phyloP scores from a whole-genome alignment of 768 basidiomycete species.

The Mycena venus region DNA sequence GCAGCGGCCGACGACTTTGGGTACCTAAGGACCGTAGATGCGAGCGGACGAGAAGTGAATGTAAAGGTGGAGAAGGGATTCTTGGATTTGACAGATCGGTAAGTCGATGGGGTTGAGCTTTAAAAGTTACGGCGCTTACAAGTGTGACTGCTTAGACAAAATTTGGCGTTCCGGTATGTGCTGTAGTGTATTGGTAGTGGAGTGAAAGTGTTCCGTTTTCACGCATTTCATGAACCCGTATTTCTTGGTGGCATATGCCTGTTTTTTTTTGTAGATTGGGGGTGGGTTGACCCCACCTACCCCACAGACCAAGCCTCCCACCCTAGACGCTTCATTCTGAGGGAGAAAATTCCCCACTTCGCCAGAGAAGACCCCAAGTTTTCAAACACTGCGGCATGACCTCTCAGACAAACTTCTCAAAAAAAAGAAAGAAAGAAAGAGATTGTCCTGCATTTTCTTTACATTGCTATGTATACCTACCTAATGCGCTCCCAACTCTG shows the following conservation, averaged over 20 bases:
- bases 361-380: neutral
- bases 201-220: neutral
- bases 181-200: neutral
- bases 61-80: neutral
- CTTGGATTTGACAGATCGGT: neutral
- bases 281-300: neutral
- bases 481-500: neutral
- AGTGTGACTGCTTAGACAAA: neutral
- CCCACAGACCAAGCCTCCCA: too few relatives aligned
- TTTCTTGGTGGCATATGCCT: neutral
- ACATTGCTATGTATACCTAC: neutral
- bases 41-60: neutral
- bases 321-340: neutral
- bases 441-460: neutral
- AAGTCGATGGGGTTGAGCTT: neutral
- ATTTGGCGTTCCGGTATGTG: neutral
- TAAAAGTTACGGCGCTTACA: neutral
- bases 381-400: conserved; percentile 1
- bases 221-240: neutral
- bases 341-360: too few relatives aligned
- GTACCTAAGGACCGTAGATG: neutral
- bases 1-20: neutral
- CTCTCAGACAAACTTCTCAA: neutral
- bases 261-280: neutral
- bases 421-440: too few relatives aligned